Percentiles rank a stretch among this genome's conserved stretches.
phyloP scores from a whole-genome alignment of 2,329 filamentous ascomycete species.

The Colletotrichum plurivorum region DNA sequence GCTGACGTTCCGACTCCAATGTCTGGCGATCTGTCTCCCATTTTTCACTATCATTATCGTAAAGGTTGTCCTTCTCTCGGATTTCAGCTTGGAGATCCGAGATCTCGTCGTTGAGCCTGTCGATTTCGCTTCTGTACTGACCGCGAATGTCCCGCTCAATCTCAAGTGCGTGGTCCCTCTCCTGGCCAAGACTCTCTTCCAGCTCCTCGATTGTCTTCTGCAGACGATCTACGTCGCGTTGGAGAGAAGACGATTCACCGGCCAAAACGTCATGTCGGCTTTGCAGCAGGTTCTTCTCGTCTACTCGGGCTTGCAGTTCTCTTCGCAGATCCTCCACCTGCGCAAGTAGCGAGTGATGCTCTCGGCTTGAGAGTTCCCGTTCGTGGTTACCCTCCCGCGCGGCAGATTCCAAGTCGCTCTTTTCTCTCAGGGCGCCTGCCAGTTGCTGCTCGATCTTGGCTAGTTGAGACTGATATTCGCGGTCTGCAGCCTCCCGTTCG shows the following conservation, averaged over 20 bases:
- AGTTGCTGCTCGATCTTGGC: conserved; percentile 66
- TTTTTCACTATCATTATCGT: conserved; percentile 79
- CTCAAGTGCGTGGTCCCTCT: conserved; percentile 71
- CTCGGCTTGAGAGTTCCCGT: conserved; percentile 56
- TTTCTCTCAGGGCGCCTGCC: conserved; percentile 61
- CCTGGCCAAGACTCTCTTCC: conserved; percentile 63
- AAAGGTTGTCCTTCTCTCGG: conserved; percentile 78
- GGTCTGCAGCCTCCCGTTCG: conserved; percentile 57
- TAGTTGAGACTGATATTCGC: conserved; percentile 57
- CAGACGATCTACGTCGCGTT: conserved; percentile 71
- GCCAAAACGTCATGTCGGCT: conserved; percentile 77
- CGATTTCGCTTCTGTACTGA: conserved; percentile 62
- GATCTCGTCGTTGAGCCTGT: conserved; percentile 70
- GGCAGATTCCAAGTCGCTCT: conserved; percentile 59
- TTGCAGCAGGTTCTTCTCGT: conserved; percentile 80
- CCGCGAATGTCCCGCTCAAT: conserved; percentile 71
- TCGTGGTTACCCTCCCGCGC: conserved; percentile 61
- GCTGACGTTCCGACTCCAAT: conserved; percentile 75
- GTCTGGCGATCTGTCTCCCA: conserved; percentile 78
- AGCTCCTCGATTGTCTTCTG: conserved; percentile 63
- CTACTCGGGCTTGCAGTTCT: conserved; percentile 70
- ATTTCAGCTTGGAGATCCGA: conserved; percentile 75
- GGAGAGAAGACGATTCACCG: conserved; percentile 76
- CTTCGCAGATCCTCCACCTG: conserved; percentile 70
- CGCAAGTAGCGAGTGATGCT: conserved; percentile 58